Evolutionary conservation across 257 asterid species (phyloP).

Genomic region (Leptodermis oblonga): DNA sequence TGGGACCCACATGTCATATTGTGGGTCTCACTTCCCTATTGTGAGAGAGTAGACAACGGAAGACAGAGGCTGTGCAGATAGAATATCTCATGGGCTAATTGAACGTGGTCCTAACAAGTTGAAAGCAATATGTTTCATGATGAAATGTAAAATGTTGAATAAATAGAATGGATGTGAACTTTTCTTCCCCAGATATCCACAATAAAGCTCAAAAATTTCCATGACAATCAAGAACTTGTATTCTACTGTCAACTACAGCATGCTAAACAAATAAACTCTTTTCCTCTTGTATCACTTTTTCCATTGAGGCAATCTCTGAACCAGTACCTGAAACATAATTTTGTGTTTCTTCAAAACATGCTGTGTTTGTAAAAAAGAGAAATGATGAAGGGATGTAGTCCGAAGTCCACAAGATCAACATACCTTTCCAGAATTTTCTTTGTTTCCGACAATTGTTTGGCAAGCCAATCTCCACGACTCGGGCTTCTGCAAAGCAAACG

Average conservation of each 20-base stretch:
- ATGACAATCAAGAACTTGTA: neutral
- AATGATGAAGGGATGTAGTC: neutral
- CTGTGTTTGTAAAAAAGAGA: neutral
- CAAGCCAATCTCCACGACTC: slow-evolving; percentile 96
- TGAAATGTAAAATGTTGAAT: neutral
- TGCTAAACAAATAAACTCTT: neutral
- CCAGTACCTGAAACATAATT: slow-evolving; percentile 52
- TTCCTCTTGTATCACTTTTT: slow-evolving; percentile 41
- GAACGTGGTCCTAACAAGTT: too few relatives aligned
- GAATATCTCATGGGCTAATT: too few relatives aligned
- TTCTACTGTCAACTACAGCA: neutral
- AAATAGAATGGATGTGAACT: neutral
- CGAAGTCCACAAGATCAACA: neutral
- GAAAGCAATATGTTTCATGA: neutral
- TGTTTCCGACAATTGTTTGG: slow-evolving; percentile 94
- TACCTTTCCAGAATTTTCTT: slow-evolving; percentile 92
- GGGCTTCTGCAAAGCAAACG: slow-evolving; percentile 53
- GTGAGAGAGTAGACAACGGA: too few relatives aligned
- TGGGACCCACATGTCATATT: too few relatives aligned
- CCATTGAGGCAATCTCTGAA: slow-evolving; percentile 84
- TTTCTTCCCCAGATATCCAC: neutral
- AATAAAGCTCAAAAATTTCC: neutral
- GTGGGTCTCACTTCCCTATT: too few relatives aligned
- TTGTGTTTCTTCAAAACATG: too few relatives aligned
- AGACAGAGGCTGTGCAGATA: too few relatives aligned